Conservation (phyloP, 352 stramenopile genomes). For the Globisporangium paddicum region DNA sequence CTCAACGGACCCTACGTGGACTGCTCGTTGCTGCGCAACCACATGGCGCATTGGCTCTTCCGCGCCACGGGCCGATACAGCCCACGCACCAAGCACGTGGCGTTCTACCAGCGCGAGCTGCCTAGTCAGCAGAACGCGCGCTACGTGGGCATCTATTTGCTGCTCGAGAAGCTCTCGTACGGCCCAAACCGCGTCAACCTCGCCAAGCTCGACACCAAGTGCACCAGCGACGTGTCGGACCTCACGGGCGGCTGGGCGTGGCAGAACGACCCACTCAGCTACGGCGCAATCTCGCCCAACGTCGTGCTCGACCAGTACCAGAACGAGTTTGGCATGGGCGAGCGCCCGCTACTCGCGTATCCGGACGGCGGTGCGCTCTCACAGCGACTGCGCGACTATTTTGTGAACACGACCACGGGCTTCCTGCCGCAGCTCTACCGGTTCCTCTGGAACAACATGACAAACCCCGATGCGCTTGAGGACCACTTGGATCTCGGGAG, state of each 20-base stretch:
- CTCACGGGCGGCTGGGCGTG: constrained; percentile 60
- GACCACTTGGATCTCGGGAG: constrained; percentile 64
- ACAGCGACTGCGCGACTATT: constrained; percentile 72
- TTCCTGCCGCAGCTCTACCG: constrained; percentile 66
- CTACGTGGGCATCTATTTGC: constrained; percentile 58
- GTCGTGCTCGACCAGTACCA: constrained; percentile 76
- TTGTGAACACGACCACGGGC: constrained; percentile 51
- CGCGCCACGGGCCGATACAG: constrained; percentile 57
- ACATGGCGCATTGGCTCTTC: constrained; percentile 67
- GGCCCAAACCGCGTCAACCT: constrained; percentile 49
- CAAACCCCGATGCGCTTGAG: constrained; percentile 42
- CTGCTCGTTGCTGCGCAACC: constrained; percentile 57
- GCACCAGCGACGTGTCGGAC: constrained; percentile 24
- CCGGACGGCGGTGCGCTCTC: constrained; percentile 46
- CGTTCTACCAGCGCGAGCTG: constrained; percentile 44
- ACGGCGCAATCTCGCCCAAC: constrained; percentile 67
- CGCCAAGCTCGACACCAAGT: constrained; percentile 25
- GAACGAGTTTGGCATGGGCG: constrained; percentile 75
- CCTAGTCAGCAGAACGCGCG: constrained; percentile 25
- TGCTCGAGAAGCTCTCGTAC: constrained; percentile 58
- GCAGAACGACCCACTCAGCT: constrained; percentile 59
- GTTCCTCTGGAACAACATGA: constrained; percentile 79
- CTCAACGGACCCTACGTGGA: constrained; percentile 58
- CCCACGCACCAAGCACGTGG: constrained; percentile 44
- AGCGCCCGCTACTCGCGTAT: constrained; percentile 55